A percentile compares a stretch with the other conserved stretches of the same genome.
Evolutionary conservation across 192 early-diverging fungal species (phyloP).

Genomic region (Entomortierella beljakovae): DNA sequence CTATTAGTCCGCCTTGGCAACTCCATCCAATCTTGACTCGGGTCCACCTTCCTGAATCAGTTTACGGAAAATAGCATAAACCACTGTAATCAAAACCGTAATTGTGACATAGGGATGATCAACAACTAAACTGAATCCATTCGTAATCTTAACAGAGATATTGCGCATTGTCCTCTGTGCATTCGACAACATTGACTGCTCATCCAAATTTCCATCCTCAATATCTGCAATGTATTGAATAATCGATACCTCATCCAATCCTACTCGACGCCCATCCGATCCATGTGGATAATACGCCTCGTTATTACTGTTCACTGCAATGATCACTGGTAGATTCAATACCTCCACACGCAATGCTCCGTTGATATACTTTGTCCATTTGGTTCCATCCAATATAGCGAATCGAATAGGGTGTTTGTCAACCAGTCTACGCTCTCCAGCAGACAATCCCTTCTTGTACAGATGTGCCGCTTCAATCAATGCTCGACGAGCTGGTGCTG

Average conservation of each 20-base stretch:
- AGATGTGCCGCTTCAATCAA: constrained; percentile 47
- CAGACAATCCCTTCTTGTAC: constrained; percentile 28
- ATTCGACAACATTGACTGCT: constrained; percentile 31
- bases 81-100: not conserved
- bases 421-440: constrained; percentile 7
- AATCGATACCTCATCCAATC: constrained; percentile 20
- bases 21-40: constrained; percentile 12
- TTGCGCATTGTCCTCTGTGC: constrained; percentile 17
- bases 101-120: constrained; percentile 29
- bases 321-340: constrained; percentile 37
- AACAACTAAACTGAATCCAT: constrained; percentile 7
- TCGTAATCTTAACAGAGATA: constrained; percentile 13
- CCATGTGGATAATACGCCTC: constrained; percentile 28
- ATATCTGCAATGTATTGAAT: constrained; percentile 31
- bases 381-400: constrained; percentile 71
- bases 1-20: constrained; percentile 37
- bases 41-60: constrained; percentile 9
- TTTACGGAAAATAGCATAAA: constrained; percentile 27
- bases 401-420: constrained; percentile 53
- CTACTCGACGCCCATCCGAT: constrained; percentile 39
- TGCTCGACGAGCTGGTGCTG: constrained; percentile 3
- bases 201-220: constrained; percentile 22
- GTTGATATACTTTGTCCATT: constrained; percentile 71
- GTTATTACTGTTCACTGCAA: constrained; percentile 35
- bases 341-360: constrained; percentile 58